Evolutionary conservation across 352 stramenopile genomes (phyloP), one percentile per base, ranked within the genome.

Genomic region (Globisporangium mamillatum): DNA sequence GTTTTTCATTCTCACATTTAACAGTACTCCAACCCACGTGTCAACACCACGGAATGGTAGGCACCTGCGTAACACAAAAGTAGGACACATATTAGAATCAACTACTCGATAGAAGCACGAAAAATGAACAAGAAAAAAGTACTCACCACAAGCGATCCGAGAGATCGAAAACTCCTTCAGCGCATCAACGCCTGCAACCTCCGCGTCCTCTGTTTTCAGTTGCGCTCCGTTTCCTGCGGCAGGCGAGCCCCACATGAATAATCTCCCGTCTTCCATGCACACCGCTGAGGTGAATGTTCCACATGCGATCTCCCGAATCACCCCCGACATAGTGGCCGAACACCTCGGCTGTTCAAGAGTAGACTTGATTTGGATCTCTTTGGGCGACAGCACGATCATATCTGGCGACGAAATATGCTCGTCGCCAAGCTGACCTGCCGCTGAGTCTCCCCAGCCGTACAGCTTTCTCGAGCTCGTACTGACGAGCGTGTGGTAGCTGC

Each of bases 361-460:
- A 1, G 68, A 71, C 1, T 75, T 68, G 0, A 78, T 55, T 16
- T 34, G 69, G 38, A 95, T 82, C 57, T 80, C 68, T n/a, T 84
- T 48, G 1, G 84, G 84, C 18, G 67, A 71, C 0, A 84, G 64
- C 2, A 92, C 80, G 0, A 91, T 76, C 80, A 91, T 83, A 32
- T 92, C 81, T 2, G 71, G 69, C 3, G 61, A 68, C 6, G 75
- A 67, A n/a, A 88, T 16, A 25, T 86, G 53, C 8, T 89, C 78
- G 3, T 77, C 71, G 6, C 86, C 83, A 6, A 95, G 60, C 52
- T 95, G 88, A 4, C 88, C 88, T 0, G 86, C 85, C 4, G 88
- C 80, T 34, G 84, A 75, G 44, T 95, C 88, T 0, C 88, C 88
- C 86, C 88, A 96, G 12, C 89, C 88, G 66, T 88, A 95, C 7